Percentiles rank a stretch among this genome's conserved stretches.
Evolutionary conservation across 129 eudicot species (phyloP).

Genomic region (Gnaphalium uliginosum): DNA sequence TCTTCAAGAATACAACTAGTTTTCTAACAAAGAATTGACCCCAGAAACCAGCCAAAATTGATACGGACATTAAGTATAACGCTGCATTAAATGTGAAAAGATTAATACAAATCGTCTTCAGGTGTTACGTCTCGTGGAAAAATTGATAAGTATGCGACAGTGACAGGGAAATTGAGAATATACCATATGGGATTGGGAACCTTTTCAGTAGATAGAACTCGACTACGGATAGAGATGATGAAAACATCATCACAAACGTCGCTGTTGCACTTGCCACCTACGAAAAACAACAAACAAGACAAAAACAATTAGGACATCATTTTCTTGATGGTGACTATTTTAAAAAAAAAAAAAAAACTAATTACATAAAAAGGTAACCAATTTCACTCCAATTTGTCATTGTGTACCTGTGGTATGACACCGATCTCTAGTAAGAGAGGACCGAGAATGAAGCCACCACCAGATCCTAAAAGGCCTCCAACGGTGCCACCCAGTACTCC

Average conservation of each 20-base stretch:
- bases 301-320: not conserved
- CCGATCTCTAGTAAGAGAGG: conserved; percentile 93
- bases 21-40: conserved; percentile 79
- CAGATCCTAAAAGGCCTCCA: conserved; percentile 94
- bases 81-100: conserved; percentile 52
- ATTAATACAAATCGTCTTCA: not conserved
- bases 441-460: conserved; percentile 96
- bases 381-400: not conserved
- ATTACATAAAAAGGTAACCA: not conserved
- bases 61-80: conserved; percentile 65
- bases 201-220: conserved; percentile 88
- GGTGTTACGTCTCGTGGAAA: conserved; percentile 1
- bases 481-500: conserved; percentile 94
- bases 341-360: not conserved
- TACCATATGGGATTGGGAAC: conserved; percentile 91
- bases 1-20: conserved; percentile 54
- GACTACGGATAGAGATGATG: conserved; percentile 86
- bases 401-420: conserved; percentile 90
- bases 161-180: conserved; percentile 10
- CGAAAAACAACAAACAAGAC: not conserved
- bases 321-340: conserved; percentile 6
- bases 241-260: conserved; percentile 97
- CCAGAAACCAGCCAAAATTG: conserved; percentile 86
- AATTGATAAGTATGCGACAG: not conserved
- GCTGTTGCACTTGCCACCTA: conserved; percentile 98